A percentile compares a stretch with the other conserved stretches of the same genome.
These are phyloP conservation scores for Sicyos edulis DNA, from an alignment of 306 rosid species.

Conservation along the genomic window DNA sequence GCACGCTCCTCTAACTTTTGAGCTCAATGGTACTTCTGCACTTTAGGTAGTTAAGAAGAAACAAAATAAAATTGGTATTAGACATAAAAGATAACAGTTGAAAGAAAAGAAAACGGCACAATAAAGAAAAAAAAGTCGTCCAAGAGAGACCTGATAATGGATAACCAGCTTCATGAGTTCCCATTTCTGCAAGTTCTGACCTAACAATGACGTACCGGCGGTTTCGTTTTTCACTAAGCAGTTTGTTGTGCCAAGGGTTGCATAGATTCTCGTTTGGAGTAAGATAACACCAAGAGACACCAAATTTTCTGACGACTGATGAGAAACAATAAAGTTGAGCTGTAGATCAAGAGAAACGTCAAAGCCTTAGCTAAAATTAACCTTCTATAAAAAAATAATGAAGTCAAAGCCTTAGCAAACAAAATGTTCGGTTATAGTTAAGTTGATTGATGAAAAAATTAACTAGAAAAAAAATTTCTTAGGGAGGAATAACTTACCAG, in stretches of 20 bases:
- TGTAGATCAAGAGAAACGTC: conserved; percentile 24
- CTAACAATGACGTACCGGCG: conserved; percentile 41
- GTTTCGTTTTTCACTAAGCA: conserved; percentile 26
- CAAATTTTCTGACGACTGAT: conserved; percentile 31
- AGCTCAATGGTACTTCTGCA: conserved; percentile 51
- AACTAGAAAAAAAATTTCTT: not conserved
- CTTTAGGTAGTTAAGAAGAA: conserved; percentile 19
- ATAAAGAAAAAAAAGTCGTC: conserved; percentile 16
- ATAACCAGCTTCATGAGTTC: conserved; percentile 38
- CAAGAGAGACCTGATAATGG: conserved; percentile 49
- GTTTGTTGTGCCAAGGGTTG: conserved; percentile 23
- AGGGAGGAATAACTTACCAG: conserved; percentile 6
- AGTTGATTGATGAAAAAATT: not conserved
- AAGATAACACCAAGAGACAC: conserved; percentile 23
- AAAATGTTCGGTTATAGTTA: not conserved
- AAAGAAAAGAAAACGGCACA: conserved; percentile 11
- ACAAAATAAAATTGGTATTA: not conserved
- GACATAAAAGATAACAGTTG: not conserved
- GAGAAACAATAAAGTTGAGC: conserved; percentile 37
- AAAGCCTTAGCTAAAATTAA: not conserved
- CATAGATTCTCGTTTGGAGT: conserved; percentile 28
- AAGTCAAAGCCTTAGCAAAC: not conserved
- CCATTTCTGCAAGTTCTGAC: conserved; percentile 50
- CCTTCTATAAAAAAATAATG: not conserved
- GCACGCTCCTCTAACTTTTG: conserved; percentile 68